A percentile compares a stretch with the other conserved stretches of the same genome.
phyloP scores from a whole-genome alignment of 2,329 filamentous ascomycete species.

The Botrytis sinoallii region DNA sequence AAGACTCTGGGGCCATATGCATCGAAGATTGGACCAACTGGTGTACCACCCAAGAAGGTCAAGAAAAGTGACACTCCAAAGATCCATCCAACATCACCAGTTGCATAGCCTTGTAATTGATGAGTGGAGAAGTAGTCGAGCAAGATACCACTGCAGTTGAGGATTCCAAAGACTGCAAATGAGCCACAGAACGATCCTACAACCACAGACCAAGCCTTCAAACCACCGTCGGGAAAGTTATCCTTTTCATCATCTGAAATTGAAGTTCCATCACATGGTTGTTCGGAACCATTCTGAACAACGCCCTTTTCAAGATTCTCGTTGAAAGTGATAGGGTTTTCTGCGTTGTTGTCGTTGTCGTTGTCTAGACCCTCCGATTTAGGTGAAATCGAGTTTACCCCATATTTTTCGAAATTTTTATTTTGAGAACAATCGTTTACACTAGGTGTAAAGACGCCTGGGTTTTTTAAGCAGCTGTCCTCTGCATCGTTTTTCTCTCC shows the following conservation, averaged over 20 bases:
- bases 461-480: slow-evolving; percentile 22
- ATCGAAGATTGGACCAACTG: slow-evolving; percentile 69
- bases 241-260: slow-evolving; percentile 31
- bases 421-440: slow-evolving; percentile 1
- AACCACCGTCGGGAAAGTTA: slow-evolving; percentile 64
- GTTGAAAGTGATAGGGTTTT: neutral
- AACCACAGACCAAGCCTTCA: slow-evolving; percentile 63
- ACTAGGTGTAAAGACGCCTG: slow-evolving; percentile 1
- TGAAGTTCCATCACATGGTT: slow-evolving; percentile 24
- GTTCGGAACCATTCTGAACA: slow-evolving; percentile 8
- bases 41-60: slow-evolving; percentile 66
- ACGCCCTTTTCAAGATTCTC: slow-evolving; percentile 22
- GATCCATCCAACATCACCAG: slow-evolving; percentile 53
- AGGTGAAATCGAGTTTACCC: neutral
- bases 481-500: slow-evolving; percentile 16
- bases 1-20: slow-evolving; percentile 54
- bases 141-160: slow-evolving; percentile 48
- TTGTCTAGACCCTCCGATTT: neutral
- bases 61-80: slow-evolving; percentile 66
- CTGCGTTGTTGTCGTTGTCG: neutral
- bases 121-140: slow-evolving; percentile 60
- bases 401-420: slow-evolving; percentile 1
- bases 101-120: slow-evolving; percentile 56
- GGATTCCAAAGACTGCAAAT: slow-evolving; percentile 58
- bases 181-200: slow-evolving; percentile 63